These are phyloP conservation scores for Gomphus sp. DNA, from an alignment of 1,284 basidiomycete species.

Conservation along the genomic window DNA sequence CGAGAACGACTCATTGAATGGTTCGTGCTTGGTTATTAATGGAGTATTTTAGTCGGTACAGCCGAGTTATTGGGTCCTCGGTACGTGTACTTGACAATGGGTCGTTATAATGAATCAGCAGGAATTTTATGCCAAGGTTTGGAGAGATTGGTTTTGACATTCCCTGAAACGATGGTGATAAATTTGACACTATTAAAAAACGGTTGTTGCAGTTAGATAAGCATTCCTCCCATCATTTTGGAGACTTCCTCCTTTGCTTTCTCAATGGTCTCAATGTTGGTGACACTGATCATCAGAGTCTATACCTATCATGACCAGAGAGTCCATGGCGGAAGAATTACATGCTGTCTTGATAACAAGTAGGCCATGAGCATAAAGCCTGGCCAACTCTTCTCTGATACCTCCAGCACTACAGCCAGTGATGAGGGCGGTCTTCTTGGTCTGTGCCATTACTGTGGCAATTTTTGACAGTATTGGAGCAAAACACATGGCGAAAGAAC, in stretches of 20 bases:
- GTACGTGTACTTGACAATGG: too few relatives aligned
- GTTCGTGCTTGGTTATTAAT: too few relatives aligned
- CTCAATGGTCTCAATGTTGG: background rate
- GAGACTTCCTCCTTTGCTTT: too few relatives aligned
- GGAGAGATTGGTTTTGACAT: constrained; percentile 20
- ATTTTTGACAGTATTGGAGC: too few relatives aligned
- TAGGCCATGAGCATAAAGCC: background rate
- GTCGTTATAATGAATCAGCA: constrained; percentile 19
- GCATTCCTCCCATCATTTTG: background rate
- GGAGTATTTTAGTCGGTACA: too few relatives aligned
- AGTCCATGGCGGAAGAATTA: background rate
- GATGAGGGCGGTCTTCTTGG: too few relatives aligned
- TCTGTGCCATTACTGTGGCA: too few relatives aligned
- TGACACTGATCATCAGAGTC: background rate
- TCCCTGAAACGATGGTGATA: constrained; percentile 21
- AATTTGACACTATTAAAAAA: constrained; percentile 20
- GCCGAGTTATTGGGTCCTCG: too few relatives aligned
- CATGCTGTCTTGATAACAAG: background rate
- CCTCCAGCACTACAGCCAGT: too few relatives aligned
- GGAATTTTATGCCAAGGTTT: constrained; percentile 11
- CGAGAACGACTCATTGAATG: too few relatives aligned
- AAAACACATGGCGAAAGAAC: too few relatives aligned
- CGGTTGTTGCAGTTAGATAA: background rate
- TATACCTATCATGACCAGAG: background rate
- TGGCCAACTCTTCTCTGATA: too few relatives aligned